Evolutionary conservation across 495 filamentous ascomycete species (phyloP).

Genomic region (Penicillium simplicissimum): DNA sequence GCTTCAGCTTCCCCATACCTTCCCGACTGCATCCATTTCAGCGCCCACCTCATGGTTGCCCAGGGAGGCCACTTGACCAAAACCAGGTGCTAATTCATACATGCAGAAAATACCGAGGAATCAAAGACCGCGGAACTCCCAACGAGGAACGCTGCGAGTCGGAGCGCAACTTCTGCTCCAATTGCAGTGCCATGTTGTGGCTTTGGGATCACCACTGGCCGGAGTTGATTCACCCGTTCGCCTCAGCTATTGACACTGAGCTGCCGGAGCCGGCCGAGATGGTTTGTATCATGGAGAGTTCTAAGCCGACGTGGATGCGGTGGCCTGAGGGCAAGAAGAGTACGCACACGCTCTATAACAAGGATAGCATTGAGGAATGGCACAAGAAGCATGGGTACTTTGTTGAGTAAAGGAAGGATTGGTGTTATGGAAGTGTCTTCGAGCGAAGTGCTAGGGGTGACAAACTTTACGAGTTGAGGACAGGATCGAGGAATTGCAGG

Average conservation of each 20-base stretch:
- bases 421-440: neutral
- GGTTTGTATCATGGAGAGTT: conserved; percentile 50
- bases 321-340: conserved; percentile 54
- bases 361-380: conserved; percentile 53
- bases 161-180: conserved; percentile 55
- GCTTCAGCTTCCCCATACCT: neutral
- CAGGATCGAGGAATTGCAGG: neutral
- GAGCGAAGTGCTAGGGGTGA: neutral
- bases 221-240: conserved; percentile 58
- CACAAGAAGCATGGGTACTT: conserved; percentile 50
- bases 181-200: conserved; percentile 54
- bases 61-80: neutral
- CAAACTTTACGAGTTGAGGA: neutral
- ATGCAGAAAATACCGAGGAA: conserved; percentile 51
- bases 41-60: too few species aligned
- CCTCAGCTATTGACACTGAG: conserved; percentile 56
- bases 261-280: conserved; percentile 53
- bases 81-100: neutral
- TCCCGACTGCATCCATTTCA: neutral
- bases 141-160: conserved; percentile 44
- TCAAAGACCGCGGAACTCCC: conserved; percentile 51
- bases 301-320: conserved; percentile 53
- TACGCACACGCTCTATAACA: conserved; percentile 43
- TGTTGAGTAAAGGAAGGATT: conserved; percentile 17
- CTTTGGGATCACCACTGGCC: conserved; percentile 53